phyloP scores from a whole-genome alignment of 257 asterid species.

The Nemophila menziesii region DNA sequence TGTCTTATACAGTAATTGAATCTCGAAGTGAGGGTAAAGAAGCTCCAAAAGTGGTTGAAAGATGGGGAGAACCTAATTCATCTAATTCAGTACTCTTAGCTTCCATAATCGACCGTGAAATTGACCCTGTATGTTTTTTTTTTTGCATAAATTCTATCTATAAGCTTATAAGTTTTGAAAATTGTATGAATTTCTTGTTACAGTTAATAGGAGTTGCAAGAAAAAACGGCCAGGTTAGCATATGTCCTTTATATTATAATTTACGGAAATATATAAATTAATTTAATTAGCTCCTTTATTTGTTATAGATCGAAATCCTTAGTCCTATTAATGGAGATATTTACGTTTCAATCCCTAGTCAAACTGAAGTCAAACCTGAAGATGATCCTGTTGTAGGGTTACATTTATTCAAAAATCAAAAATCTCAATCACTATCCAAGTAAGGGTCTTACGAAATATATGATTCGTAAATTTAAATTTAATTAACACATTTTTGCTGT shows the following conservation, averaged over 20 bases:
- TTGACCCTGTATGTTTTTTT: slow-evolving; percentile 51
- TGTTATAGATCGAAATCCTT: slow-evolving; percentile 54
- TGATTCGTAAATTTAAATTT: background rate
- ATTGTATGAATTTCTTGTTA: slow-evolving; percentile 11
- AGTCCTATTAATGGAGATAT: slow-evolving; percentile 62
- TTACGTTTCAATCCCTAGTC: slow-evolving; percentile 36
- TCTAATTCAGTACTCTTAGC: slow-evolving; percentile 56
- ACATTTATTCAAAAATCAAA: slow-evolving; percentile 53
- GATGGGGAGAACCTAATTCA: slow-evolving; percentile 87
- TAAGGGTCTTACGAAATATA: slow-evolving; percentile 3
- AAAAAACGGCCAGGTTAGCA: slow-evolving; percentile 64
- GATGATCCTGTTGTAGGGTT: slow-evolving; percentile 45
- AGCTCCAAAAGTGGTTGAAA: slow-evolving; percentile 55
- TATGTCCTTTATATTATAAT: slow-evolving; percentile 5
- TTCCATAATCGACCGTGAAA: slow-evolving; percentile 52
- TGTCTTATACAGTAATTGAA: slow-evolving; percentile 46
- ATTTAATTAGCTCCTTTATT: background rate
- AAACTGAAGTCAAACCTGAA: slow-evolving; percentile 25
- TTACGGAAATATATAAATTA: background rate
- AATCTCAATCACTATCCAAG: slow-evolving; percentile 46
- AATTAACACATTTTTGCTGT: background rate
- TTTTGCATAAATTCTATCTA: background rate
- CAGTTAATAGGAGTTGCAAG: slow-evolving; percentile 78
- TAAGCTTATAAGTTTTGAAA: background rate
- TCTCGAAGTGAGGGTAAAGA: slow-evolving; percentile 36